These are phyloP conservation scores for Suhomyces yuchorum DNA, from an alignment of 1,139 yeast genomes.

Conservation along the genomic window DNA sequence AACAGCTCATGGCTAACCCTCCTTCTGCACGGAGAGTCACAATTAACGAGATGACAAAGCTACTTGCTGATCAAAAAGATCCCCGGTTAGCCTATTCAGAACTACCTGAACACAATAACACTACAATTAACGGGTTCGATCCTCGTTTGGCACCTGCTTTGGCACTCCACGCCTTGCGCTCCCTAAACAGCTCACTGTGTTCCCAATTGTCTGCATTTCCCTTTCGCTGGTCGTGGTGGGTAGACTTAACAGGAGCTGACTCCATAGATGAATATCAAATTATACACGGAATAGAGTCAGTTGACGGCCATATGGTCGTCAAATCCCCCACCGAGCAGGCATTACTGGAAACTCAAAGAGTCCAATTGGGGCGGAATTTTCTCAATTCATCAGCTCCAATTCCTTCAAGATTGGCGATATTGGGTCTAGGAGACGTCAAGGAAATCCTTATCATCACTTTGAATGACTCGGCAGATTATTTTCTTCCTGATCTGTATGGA, in stretches of 20 bases:
- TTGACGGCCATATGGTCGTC: background rate
- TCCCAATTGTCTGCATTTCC: conserved; percentile 13
- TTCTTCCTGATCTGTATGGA: background rate
- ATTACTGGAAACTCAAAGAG: background rate
- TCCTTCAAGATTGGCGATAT: conserved; percentile 20
- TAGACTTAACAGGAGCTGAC: conserved; percentile 9
- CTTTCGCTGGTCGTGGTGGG: conserved; percentile 22
- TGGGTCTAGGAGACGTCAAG: conserved; percentile 17
- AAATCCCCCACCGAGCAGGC: background rate
- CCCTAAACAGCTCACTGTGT: background rate
- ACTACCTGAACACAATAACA: background rate
- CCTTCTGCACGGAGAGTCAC: background rate
- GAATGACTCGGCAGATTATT: background rate
- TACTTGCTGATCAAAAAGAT: background rate
- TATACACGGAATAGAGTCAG: background rate
- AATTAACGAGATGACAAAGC: background rate
- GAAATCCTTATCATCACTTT: conserved; percentile 12
- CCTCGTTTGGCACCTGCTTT: conserved; percentile 24
- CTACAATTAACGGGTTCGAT: conserved; percentile 12
- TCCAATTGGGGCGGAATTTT: conserved; percentile 16
- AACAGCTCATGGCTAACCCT: background rate
- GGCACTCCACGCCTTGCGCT: conserved; percentile 13
- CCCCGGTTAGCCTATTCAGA: background rate
- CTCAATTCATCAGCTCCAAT: conserved; percentile 17
- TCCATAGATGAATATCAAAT: background rate